Evolutionary conservation across 176 grass and related monocot species (phyloP).

Genomic region (Poa annua): DNA sequence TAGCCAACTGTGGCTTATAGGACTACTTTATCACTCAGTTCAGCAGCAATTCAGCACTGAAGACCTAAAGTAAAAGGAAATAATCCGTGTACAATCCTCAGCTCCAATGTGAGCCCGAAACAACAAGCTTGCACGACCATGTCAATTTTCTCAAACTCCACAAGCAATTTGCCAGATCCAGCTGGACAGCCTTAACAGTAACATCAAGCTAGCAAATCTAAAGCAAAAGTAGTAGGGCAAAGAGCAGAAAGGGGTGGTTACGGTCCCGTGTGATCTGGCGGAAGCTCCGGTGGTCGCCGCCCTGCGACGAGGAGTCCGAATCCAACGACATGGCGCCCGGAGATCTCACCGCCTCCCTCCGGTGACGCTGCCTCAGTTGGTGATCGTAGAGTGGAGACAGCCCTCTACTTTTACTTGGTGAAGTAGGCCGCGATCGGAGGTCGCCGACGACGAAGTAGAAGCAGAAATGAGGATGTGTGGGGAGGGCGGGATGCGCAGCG

Average conservation of each 20-base stretch:
- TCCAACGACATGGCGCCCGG: conserved; percentile 72
- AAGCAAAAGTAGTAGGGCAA: conserved; percentile 1
- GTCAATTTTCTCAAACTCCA: background rate
- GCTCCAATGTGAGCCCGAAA: conserved; percentile 5
- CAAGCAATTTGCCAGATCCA: conserved; percentile 45
- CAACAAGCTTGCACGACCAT: background rate
- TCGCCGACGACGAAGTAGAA: background rate
- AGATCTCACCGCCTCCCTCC: conserved; percentile 38
- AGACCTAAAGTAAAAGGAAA: conserved; percentile 18
- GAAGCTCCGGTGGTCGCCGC: conserved; percentile 67
- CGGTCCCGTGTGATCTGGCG: conserved; percentile 83
- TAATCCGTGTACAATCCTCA: background rate
- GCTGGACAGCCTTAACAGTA: conserved; percentile 16
- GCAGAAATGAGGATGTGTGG: background rate
- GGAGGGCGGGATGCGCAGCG: conserved; percentile 30
- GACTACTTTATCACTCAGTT: conserved; percentile 11
- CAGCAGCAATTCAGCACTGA: conserved; percentile 33
- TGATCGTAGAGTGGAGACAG: background rate
- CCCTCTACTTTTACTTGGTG: conserved; percentile 1
- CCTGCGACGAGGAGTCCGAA: conserved; percentile 77
- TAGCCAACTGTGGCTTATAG: background rate
- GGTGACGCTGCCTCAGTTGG: conserved; percentile 3
- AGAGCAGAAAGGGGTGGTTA: conserved; percentile 46
- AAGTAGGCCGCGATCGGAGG: background rate
- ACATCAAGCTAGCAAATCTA: conserved; percentile 39